phyloP scores from a whole-genome alignment of 2,329 filamentous ascomycete genomes.

The Zymoseptoria pseudotritici region DNA sequence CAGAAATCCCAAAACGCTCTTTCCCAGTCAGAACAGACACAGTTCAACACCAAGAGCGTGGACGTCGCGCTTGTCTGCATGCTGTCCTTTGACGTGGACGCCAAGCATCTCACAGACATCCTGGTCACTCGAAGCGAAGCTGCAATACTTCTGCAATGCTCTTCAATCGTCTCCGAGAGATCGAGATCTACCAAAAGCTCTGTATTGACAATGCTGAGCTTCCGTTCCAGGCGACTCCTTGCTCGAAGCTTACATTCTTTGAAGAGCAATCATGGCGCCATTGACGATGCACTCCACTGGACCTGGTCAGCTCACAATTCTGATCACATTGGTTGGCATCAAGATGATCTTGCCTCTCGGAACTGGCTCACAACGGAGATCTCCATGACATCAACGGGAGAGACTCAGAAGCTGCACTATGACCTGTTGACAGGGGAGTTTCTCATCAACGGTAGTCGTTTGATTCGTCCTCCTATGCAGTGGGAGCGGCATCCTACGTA shows the following conservation, averaged over 20 bases:
- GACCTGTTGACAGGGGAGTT: slow-evolving; percentile 43
- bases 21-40: slow-evolving; percentile 28
- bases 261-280: background rate
- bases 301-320: slow-evolving; percentile 35
- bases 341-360: background rate
- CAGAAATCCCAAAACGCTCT: slow-evolving; percentile 33
- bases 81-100: slow-evolving; percentile 36
- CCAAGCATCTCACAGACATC: slow-evolving; percentile 8
- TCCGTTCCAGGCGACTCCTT: slow-evolving; percentile 11
- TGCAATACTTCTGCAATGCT: slow-evolving; percentile 13
- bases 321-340: background rate
- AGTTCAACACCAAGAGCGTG: slow-evolving; percentile 35
- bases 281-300: slow-evolving; percentile 14
- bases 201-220: background rate
- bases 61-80: slow-evolving; percentile 52
- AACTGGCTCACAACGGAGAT: slow-evolving; percentile 6
- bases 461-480: slow-evolving; percentile 48
- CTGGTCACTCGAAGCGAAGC: slow-evolving; percentile 9
- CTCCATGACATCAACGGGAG: background rate
- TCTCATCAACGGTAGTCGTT: slow-evolving; percentile 41
- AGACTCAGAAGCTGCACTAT: slow-evolving; percentile 31
- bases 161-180: slow-evolving; percentile 9
- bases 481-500: slow-evolving; percentile 41
- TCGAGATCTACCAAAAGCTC: background rate
- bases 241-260: slow-evolving; percentile 8